These are phyloP conservation scores for Aspergillus japonicus DNA, from an alignment of 2,329 filamentous ascomycete species.

Conservation along the genomic window DNA sequence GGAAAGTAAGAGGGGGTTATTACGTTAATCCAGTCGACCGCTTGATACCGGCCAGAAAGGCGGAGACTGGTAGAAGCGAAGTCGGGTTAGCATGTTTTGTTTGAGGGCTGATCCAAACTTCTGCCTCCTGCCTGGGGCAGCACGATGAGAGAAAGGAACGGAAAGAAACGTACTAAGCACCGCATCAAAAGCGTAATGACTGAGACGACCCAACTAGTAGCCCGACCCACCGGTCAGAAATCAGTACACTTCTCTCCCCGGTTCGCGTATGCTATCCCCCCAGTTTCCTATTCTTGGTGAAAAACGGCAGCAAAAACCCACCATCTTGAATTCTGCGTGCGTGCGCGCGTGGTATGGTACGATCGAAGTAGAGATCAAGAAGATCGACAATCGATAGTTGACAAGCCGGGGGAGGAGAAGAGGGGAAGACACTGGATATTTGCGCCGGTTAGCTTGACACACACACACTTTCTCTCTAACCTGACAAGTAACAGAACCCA, in stretches of 20 bases:
- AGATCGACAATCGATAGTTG: too few relatives aligned
- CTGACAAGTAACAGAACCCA: too few relatives aligned
- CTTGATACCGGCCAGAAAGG: conserved; percentile 94
- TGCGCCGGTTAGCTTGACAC: background rate
- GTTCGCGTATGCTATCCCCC: background rate
- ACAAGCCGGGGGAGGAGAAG: too few relatives aligned
- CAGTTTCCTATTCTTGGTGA: too few relatives aligned
- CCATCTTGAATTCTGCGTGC: conserved; percentile 1
- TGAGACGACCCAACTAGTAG: conserved; percentile 87
- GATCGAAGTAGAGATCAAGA: background rate
- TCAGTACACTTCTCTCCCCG: background rate
- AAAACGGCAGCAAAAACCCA: background rate
- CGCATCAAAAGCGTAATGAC: conserved; percentile 94
- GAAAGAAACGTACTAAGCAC: conserved; percentile 69
- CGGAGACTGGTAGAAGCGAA: conserved; percentile 65
- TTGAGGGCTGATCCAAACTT: background rate
- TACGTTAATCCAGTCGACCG: conserved; percentile 97
- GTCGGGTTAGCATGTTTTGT: conserved; percentile 6
- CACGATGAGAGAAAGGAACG: background rate
- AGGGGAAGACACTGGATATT: background rate
- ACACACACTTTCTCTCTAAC: too few relatives aligned
- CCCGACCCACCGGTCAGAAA: background rate
- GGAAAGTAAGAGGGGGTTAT: conserved; percentile 47
- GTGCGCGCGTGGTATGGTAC: background rate
- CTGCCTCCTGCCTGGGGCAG: background rate